Base-by-base conservation (phyloP, 169 alveolate species). In the Eimeria maxima region DNA sequence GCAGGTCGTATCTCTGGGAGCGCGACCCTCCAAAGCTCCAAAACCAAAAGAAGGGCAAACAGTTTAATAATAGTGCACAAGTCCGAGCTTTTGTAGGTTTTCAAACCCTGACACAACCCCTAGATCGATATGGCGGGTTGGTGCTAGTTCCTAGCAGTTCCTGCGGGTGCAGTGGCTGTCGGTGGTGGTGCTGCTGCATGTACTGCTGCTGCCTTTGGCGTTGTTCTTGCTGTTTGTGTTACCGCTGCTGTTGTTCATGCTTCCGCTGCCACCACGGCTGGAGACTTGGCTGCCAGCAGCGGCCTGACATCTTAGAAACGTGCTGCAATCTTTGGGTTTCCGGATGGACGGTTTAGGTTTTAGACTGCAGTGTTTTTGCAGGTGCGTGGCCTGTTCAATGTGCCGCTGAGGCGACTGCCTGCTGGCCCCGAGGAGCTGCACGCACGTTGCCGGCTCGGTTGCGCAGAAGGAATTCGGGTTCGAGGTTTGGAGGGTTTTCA, bases 381-480 rank as follows among this genome's bases (percentile, higher is more conserved):
- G 95, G 95, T 91, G 50, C 95, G 95, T 29, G 81, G 95, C 71
- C 84, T 91, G 67, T 91, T 74, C 91, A 91, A 91, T 57, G 95
- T 91, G 14, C 95, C 95, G 50, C 78, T 50, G 71, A 90, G 95
- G 55, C 91, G 67, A 71, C 81, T 73, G 50, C 91, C 95, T 3
- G 80, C 83, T 4, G 45, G 33, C 20, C 71, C 44, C 2, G 33
- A 6, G 20, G 53, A 33, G 80, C 63, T 89, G 90, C 95, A 76
- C 20, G 47, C 73, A 55, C 90, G 91, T 2, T 67, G 65, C 57
- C 91, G 95, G 16, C 65, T 16, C 42, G 69, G 65, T 24, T 8
- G 71, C n/a, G 22, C 11, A 6, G 71, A 24, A 63, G 90, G 47
- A 10, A 7, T 29, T 22, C 14, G 71, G 44, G 71, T 47, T 63